Conservation (phyloP, 1,284 basidiomycete species). For the Puccinia triticina region DNA sequence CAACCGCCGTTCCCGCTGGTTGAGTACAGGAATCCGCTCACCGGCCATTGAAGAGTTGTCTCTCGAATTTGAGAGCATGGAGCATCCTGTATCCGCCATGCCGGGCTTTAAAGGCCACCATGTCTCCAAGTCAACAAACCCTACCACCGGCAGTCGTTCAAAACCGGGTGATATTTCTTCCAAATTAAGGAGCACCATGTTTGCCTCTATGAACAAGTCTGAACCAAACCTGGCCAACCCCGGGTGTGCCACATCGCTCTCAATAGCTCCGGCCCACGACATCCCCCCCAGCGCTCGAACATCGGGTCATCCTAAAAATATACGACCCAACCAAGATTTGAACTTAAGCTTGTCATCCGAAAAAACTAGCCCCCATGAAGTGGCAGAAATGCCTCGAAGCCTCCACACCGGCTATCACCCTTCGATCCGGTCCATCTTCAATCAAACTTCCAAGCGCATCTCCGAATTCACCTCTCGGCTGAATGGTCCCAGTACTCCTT, state of each 20-base stretch:
- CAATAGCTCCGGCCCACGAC: background rate
- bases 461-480: constrained; percentile 46
- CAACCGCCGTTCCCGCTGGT: constrained; percentile 12
- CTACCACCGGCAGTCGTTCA: constrained; percentile 14
- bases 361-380: background rate
- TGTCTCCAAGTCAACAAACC: background rate
- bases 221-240: constrained; percentile 19
- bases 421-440: constrained; percentile 26
- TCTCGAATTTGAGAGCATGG: background rate
- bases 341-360: constrained; percentile 17
- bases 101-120: constrained; percentile 6
- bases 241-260: background rate
- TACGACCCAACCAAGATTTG: background rate
- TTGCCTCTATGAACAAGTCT: constrained; percentile 37
- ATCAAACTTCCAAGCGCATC: constrained; percentile 35
- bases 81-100: background rate
- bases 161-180: constrained; percentile 11
- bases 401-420: constrained; percentile 23
- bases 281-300: background rate
- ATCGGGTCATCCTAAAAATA: background rate
- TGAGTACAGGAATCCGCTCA: constrained; percentile 1
- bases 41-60: background rate
- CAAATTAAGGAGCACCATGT: constrained; percentile 33
- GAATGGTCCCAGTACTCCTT: background rate
- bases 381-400: background rate